Conservation (phyloP, 306 rosid species). For the Amphicarpaea edgeworthii region DNA sequence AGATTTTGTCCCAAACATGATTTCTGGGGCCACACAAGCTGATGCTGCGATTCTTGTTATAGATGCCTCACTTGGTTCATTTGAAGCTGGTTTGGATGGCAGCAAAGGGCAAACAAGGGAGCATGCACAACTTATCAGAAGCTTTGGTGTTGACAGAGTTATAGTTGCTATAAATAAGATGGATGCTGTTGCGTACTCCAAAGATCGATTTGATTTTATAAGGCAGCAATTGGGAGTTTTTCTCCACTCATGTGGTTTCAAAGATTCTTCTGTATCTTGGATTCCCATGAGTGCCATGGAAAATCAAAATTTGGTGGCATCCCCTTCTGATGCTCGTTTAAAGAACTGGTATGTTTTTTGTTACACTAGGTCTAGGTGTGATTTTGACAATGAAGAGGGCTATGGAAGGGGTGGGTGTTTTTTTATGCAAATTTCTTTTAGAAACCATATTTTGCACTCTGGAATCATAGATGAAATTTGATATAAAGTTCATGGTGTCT, state of each 20-base stretch:
- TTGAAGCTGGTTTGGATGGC: conserved; percentile 91
- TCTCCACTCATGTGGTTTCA: conserved; percentile 88
- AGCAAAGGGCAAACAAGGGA: conserved; percentile 93
- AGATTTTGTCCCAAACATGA: conserved; percentile 98
- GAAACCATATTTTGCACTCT: conserved; percentile 9
- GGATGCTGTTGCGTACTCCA: conserved; percentile 87
- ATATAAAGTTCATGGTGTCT: not conserved
- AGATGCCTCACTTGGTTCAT: conserved; percentile 92
- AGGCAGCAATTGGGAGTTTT: conserved; percentile 74
- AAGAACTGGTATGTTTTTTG: conserved; percentile 72
- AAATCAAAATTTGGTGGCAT: conserved; percentile 90
- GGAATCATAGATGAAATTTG: conserved; percentile 16
- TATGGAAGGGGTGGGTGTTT: not conserved
- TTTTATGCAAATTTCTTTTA: conserved; percentile 8
- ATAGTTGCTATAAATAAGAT: conserved; percentile 92
- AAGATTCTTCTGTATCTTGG: conserved; percentile 79
- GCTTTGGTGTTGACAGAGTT: conserved; percentile 96
- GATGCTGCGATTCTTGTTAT: conserved; percentile 94
- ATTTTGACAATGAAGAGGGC: conserved; percentile 25
- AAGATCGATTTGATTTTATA: conserved; percentile 87
- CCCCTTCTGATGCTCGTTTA: conserved; percentile 75
- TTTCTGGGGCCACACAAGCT: conserved; percentile 98
- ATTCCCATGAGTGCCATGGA: conserved; percentile 90
- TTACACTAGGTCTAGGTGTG: conserved; percentile 22
- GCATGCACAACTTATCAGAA: conserved; percentile 94